These are phyloP conservation scores for Diaporthe ampelina DNA, from an alignment of 2,329 filamentous ascomycete species.

Conservation along the genomic window DNA sequence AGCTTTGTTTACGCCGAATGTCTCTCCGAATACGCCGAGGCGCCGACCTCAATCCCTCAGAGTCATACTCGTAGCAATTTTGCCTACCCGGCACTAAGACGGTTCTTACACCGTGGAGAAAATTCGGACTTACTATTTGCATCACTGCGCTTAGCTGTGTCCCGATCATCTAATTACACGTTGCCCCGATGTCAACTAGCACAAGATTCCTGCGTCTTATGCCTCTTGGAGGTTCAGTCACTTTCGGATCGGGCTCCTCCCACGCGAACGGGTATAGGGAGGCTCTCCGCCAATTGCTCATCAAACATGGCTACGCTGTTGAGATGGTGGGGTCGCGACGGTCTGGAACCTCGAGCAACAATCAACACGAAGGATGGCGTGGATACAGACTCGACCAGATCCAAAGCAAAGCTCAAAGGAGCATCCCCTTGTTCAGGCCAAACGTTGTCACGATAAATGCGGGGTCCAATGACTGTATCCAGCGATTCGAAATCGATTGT, in stretches of 20 bases:
- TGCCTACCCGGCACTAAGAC: not conserved
- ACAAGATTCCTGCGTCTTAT: slow-evolving; percentile 7
- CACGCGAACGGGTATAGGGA: not conserved
- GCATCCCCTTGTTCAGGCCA: not conserved
- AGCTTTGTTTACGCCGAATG: not conserved
- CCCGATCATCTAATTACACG: not conserved
- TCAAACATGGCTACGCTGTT: not conserved
- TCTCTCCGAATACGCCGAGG: not conserved
- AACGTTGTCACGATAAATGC: slow-evolving; percentile 2
- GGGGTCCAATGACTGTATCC: not conserved
- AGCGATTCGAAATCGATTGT: not conserved
- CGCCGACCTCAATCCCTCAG: not conserved
- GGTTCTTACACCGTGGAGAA: not conserved
- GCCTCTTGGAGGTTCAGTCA: slow-evolving; percentile 15
- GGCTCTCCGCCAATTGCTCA: not conserved
- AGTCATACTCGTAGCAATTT: not conserved
- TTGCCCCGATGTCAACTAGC: not conserved
- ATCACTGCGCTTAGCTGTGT: not conserved
- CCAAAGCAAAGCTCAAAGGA: not conserved
- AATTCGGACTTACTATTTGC: not conserved
- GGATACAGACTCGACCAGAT: slow-evolving; percentile 9
- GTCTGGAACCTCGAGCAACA: not conserved
- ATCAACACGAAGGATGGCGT: not conserved
- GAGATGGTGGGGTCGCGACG: slow-evolving; percentile 4
- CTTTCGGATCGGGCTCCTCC: not conserved